Percentiles rank a stretch among this genome's conserved stretches.
Evolutionary conservation across 2,329 filamentous ascomycete genomes (phyloP).

Genomic region (Calonectria henricotiae): DNA sequence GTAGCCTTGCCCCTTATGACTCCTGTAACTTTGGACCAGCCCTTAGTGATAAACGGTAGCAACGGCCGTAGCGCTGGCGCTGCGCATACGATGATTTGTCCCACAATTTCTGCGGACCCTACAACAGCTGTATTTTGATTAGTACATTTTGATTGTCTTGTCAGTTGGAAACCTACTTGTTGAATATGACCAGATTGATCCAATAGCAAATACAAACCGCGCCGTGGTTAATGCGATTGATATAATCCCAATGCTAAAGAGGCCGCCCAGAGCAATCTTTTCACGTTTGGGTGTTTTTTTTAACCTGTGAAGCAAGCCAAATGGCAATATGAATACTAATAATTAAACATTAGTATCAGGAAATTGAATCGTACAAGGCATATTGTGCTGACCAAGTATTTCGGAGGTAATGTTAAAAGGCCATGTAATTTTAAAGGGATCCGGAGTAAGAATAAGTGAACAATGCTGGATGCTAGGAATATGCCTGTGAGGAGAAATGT

Average conservation of each 20-base stretch:
- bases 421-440: not conserved
- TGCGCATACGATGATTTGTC: constrained; percentile 9
- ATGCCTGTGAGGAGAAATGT: not conserved
- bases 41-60: not conserved
- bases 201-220: not conserved
- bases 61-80: not conserved
- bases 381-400: not conserved
- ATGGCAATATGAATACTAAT: constrained; percentile 7
- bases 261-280: not conserved
- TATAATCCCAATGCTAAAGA: not conserved
- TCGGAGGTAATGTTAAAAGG: not conserved
- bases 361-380: no score
- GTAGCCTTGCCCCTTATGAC: not conserved
- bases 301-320: not conserved
- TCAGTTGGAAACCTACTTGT: not conserved
- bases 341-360: not conserved
- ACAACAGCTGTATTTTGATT: not conserved
- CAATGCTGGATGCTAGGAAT: not conserved
- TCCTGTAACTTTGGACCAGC: not conserved
- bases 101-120: constrained; percentile 11
- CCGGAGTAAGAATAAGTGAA: not conserved
- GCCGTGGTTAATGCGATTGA: not conserved
- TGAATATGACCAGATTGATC: not conserved
- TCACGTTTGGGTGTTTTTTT: not conserved
- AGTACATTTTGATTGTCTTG: not conserved